Percentiles rank a stretch among this genome's conserved stretches.
phyloP scores from a whole-genome alignment of 352 stramenopile species.

The Phytophthora sp. region DNA sequence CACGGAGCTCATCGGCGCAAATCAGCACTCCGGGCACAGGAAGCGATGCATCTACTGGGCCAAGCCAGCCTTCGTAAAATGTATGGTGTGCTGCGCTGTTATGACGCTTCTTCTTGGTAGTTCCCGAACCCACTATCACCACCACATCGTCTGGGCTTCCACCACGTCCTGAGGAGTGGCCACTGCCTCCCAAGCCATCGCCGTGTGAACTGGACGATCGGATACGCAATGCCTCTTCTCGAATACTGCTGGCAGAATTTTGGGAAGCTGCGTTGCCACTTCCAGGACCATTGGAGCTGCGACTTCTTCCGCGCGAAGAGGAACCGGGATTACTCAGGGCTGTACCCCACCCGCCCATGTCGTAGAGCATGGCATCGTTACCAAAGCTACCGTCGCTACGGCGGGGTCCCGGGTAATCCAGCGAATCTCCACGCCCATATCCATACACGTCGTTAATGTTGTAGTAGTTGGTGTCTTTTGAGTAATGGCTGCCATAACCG shows the following conservation, averaged over 20 bases:
- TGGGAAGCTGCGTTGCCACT: conserved; percentile 9
- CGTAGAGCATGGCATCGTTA: conserved; percentile 45
- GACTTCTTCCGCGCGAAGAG: conserved; percentile 28
- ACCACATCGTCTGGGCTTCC: conserved; percentile 40
- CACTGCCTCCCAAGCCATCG: conserved; percentile 36
- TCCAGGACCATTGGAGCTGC: conserved; percentile 22
- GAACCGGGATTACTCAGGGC: conserved; percentile 26
- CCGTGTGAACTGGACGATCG: conserved; percentile 55
- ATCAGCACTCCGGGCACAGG: conserved; percentile 77
- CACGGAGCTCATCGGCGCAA: conserved; percentile 66
- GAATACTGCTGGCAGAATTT: conserved; percentile 57
- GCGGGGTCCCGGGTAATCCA: conserved; percentile 36
- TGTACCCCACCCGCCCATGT: conserved; percentile 41
- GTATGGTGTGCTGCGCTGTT: conserved; percentile 39
- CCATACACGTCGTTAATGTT: conserved; percentile 50
- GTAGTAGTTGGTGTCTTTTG: conserved; percentile 41
- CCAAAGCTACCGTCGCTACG: conserved; percentile 36
- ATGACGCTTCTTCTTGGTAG: conserved; percentile 32
- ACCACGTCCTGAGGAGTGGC: conserved; percentile 30
- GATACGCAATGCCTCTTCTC: conserved; percentile 72
- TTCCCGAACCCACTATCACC: conserved; percentile 28
- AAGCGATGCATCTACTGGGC: conserved; percentile 73
- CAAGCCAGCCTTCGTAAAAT: conserved; percentile 77
- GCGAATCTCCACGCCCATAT: conserved; percentile 44
- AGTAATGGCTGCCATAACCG: conserved; percentile 27